Base-by-base conservation (phyloP, 768 basidiomycete species). In the Rubroboletus pulcherrimus region DNA sequence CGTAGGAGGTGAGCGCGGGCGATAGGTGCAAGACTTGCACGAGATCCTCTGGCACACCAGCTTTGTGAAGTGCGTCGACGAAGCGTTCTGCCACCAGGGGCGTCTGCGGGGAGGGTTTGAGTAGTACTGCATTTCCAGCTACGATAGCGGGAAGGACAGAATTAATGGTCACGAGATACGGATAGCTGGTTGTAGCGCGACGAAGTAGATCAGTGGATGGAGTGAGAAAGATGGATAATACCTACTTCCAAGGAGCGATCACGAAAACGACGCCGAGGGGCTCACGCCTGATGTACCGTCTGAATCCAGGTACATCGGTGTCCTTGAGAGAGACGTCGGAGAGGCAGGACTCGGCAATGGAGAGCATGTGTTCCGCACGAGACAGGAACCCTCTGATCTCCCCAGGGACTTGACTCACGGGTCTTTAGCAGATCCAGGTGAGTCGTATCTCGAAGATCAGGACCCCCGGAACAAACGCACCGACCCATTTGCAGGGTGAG, bases 71-170 rank as follows among this genome's bases (percentile, higher is more conserved):
- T 0, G 90, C 87, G 14, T 76, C 67, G 1, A 81, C 80, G 59
- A 98, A 81, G 5, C 91, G 82, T 67, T 97, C 93, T 4, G 89
- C 94, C 0, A 86, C 84, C 43, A 93, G 76, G 5, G 97, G 96
- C 0, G 95, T 98, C 67, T 99, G 97, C 0, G 97, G 97, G 2
- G 94, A 96, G 0, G 97, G 96, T 70, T 98, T 99, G 67, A 98
- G 76, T 43, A 99, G 69, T 11, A 98, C 90, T 0, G 91, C 73
- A 69, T 99, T 98, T 31, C 97, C 91, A 6, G 95, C 85, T 30
- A 98, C 76, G 59, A 99, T 76, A 0, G 93, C 91, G 2, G 97
- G 97, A 24, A 99, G 80, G 49, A 98, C 84, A 4, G 91, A 86
- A 72, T 99, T 99, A 71, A 98, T 81, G 37, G 91, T 84, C 35